Conservation (phyloP, 1,284 basidiomycete species). For the Ustilago trichophora region DNA sequence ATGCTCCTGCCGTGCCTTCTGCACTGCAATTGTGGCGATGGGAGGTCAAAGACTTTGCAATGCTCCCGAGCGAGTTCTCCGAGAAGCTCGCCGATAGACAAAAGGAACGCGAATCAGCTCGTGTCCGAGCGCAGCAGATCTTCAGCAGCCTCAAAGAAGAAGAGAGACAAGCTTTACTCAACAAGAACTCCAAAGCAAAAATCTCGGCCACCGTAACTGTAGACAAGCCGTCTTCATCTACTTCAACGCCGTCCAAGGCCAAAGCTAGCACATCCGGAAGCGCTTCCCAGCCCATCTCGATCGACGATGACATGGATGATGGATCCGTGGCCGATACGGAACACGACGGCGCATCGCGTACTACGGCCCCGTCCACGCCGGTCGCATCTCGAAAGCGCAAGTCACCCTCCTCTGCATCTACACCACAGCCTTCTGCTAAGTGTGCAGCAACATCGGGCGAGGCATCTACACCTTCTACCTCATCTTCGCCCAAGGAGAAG, state of each 20-base stretch:
- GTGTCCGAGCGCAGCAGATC: constrained; percentile 28
- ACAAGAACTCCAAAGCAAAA: constrained; percentile 34
- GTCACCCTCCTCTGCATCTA: constrained; percentile 23
- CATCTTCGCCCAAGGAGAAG: constrained; percentile 46
- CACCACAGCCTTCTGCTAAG: constrained; percentile 22
- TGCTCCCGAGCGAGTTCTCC: constrained; percentile 76
- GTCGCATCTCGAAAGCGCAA: constrained; percentile 24
- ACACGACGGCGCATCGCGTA: constrained; percentile 1
- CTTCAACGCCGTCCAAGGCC: constrained; percentile 5
- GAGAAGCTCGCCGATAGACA: constrained; percentile 75
- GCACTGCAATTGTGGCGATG: constrained; percentile 81
- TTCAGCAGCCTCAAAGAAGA: constrained; percentile 37
- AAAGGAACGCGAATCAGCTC: constrained; percentile 75
- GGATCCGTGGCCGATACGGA: constrained; percentile 32
- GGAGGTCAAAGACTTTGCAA: constrained; percentile 77
- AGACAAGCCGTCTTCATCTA: constrained; percentile 4
- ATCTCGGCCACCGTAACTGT: constrained; percentile 27
- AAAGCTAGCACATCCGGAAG: constrained; percentile 4
- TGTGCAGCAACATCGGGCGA: constrained; percentile 10
- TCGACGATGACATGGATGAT: constrained; percentile 37
- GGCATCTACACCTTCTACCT: constrained; percentile 14
- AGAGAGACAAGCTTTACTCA: constrained; percentile 41
- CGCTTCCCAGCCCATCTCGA: constrained; percentile 18
- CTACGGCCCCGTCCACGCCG: constrained; percentile 19
- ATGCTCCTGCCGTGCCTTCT: constrained; percentile 23